These are phyloP conservation scores for Myotisia sp. DNA, from an alignment of 2,329 filamentous ascomycete species.

Conservation along the genomic window DNA sequence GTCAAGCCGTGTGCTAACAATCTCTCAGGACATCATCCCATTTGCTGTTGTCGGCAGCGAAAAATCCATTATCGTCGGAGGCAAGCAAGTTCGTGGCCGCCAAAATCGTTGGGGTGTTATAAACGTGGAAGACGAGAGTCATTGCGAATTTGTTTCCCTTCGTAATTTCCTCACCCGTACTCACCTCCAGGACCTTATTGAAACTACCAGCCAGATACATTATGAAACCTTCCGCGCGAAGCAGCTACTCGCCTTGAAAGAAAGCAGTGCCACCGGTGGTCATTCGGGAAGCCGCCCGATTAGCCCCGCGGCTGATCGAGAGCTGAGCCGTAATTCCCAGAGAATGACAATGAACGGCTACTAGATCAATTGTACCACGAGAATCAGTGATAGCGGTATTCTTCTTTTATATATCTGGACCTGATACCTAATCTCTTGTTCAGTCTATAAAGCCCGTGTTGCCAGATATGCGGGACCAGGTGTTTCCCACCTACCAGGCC, in stretches of 20 bases:
- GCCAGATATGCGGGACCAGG: too few species aligned
- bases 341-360: slow-evolving; percentile 99
- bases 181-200: slow-evolving; percentile 95
- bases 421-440: too few species aligned
- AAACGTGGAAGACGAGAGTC: slow-evolving; percentile 97
- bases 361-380: too few species aligned
- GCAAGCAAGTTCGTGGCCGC: slow-evolving; percentile 91
- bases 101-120: slow-evolving; percentile 99
- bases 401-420: too few species aligned
- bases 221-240: slow-evolving; percentile 99
- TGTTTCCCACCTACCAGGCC: too few species aligned
- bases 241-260: slow-evolving; percentile 93
- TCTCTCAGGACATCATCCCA: slow-evolving; percentile 68
- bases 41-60: slow-evolving; percentile 97
- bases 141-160: slow-evolving; percentile 98
- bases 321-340: slow-evolving; percentile 93
- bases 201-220: slow-evolving; percentile 98
- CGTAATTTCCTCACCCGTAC: slow-evolving; percentile 97
- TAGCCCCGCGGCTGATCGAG: slow-evolving; percentile 83
- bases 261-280: slow-evolving; percentile 67
- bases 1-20: neutral
- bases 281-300: slow-evolving; percentile 76
- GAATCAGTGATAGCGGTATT: too few species aligned
- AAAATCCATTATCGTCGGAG: slow-evolving; percentile 93
- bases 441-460: too few species aligned